Conservation (phyloP, 73 alveolate species). For the Urostyla sp. region DNA sequence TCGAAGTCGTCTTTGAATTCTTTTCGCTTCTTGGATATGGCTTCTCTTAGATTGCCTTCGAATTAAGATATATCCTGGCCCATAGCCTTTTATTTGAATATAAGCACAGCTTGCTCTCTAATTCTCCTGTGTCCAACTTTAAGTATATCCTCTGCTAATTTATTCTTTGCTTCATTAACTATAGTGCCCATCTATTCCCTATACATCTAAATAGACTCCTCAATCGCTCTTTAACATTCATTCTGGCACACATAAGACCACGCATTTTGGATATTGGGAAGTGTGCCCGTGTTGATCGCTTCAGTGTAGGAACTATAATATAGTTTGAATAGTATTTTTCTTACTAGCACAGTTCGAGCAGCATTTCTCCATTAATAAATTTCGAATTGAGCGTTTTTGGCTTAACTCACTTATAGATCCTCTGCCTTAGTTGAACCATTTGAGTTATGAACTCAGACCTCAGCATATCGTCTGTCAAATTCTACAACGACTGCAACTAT, state of each 20-base stretch:
- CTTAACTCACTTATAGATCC: conserved; percentile 88
- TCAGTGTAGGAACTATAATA: conserved; percentile 80
- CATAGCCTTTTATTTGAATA: conserved; percentile 44
- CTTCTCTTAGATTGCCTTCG: conserved; percentile 39
- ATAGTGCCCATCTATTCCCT: conserved; percentile 9
- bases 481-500: conserved; percentile 78
- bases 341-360: conserved; percentile 84
- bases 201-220: conserved; percentile 31
- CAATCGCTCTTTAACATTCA: conserved; percentile 86
- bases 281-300: conserved; percentile 94
- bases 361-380: conserved; percentile 90
- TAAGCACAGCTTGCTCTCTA: conserved; percentile 12
- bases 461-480: conserved; percentile 78
- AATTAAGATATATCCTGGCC: conserved; percentile 37
- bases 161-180: background rate
- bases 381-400: conserved; percentile 93
- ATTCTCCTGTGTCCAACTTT: conserved; percentile 25
- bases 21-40: conserved; percentile 42
- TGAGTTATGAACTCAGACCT: conserved; percentile 92
- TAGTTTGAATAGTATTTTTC: no score
- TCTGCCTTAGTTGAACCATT: conserved; percentile 79
- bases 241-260: conserved; percentile 96
- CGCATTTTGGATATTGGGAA: conserved; percentile 96
- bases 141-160: conserved; percentile 3
- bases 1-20: conserved; percentile 31